A percentile compares a stretch with the other conserved stretches of the same genome.
Conservation (phyloP, 208 protist genomes). For the Crithidia brevicula region DNA sequence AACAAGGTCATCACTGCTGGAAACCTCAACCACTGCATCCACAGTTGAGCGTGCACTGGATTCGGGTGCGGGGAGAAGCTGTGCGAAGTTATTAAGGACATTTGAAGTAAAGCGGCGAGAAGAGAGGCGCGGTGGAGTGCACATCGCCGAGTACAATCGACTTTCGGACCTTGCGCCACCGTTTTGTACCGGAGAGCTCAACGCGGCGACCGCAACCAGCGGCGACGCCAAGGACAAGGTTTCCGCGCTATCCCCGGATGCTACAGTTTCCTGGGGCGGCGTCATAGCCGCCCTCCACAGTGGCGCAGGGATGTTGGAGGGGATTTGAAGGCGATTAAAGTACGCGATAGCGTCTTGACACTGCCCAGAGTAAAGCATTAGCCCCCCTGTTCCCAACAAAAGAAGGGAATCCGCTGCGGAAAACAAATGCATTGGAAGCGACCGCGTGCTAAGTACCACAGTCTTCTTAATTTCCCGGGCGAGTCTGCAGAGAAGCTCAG, state of each 20-base stretch:
- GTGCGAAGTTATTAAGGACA: conserved; percentile 9
- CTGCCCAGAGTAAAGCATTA: conserved; percentile 57
- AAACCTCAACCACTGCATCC: conserved; percentile 23
- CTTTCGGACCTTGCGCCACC: neutral
- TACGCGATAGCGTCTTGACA: conserved; percentile 34
- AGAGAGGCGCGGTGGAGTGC: conserved; percentile 28
- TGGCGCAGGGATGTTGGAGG: conserved; percentile 15
- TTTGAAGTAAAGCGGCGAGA: conserved; percentile 15
- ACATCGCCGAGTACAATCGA: conserved; percentile 24
- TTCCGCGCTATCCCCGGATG: neutral
- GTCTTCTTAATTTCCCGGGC: conserved; percentile 52
- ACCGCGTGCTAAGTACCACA: conserved; percentile 50
- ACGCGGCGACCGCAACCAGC: neutral
- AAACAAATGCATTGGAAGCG: conserved; percentile 44
- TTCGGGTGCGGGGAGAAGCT: neutral
- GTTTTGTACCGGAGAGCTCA: conserved; percentile 4
- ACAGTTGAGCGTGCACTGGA: neutral
- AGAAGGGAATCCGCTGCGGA: conserved; percentile 42
- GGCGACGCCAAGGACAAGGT: neutral
- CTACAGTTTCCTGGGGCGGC: neutral
- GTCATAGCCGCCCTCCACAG: conserved; percentile 18
- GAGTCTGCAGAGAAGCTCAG: conserved; percentile 40
- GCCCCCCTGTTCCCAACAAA: conserved; percentile 42
- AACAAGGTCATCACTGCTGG: conserved; percentile 36
- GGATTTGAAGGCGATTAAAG: conserved; percentile 55